These are phyloP conservation scores for Polymyxa betae DNA, from an alignment of 208 protist genomes.

Conservation along the genomic window DNA sequence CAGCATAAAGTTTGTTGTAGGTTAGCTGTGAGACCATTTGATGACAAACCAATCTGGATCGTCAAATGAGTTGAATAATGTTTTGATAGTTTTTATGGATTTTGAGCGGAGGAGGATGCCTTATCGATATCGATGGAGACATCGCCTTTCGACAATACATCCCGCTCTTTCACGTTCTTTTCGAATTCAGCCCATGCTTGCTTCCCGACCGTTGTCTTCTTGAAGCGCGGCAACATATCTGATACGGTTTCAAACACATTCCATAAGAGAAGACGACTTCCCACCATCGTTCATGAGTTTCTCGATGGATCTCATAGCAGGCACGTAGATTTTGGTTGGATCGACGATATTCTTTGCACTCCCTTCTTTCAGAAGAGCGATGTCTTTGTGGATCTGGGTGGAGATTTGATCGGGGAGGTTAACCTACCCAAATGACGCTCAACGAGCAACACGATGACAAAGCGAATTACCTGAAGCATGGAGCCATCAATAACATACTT, in stretches of 20 bases:
- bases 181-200: constrained; percentile 13
- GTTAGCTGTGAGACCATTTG: too few relatives aligned
- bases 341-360: background rate
- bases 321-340: background rate
- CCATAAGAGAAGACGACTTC: background rate
- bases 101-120: too few relatives aligned
- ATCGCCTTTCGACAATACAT: too few relatives aligned
- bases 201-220: background rate
- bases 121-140: too few relatives aligned
- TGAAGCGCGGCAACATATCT: constrained; percentile 33
- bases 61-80: too few relatives aligned
- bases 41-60: too few relatives aligned
- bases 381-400: background rate
- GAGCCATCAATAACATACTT: background rate
- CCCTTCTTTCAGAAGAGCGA: too few relatives aligned
- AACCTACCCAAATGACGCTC: background rate
- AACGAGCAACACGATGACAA: background rate
- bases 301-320: background rate
- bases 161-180: too few relatives aligned
- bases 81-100: too few relatives aligned
- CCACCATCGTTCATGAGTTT: background rate
- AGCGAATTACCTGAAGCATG: background rate
- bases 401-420: background rate
- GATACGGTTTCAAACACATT: background rate
- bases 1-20: too few relatives aligned